Evolutionary conservation across 257 asterid species (phyloP).

Genomic region (Przewalskia tangutica): DNA sequence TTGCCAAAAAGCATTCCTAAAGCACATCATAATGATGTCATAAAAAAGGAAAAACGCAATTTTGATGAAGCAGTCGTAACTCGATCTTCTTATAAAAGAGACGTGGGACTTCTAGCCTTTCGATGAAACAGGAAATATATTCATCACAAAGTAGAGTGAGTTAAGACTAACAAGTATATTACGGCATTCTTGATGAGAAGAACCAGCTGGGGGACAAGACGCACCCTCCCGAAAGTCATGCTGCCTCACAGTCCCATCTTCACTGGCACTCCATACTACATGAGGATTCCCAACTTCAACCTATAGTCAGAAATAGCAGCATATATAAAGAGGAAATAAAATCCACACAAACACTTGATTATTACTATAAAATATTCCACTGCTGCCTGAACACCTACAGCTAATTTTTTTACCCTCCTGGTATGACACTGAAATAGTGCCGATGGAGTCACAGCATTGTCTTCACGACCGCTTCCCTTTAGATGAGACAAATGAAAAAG

Average conservation of each 20-base stretch:
- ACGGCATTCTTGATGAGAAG: conserved; percentile 89
- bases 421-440: conserved; percentile 84
- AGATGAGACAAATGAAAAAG: conserved; percentile 70
- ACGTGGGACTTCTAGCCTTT: neutral
- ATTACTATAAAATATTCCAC: neutral
- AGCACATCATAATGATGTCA: neutral
- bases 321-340: neutral
- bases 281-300: conserved; percentile 95
- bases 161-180: conserved; percentile 76
- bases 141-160: neutral
- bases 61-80: neutral
- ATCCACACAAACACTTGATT: neutral
- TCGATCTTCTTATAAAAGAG: neutral
- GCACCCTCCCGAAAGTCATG: conserved; percentile 96
- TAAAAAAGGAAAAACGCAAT: neutral
- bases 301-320: conserved; percentile 25
- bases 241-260: conserved; percentile 99
- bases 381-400: conserved; percentile 45
- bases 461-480: conserved; percentile 45
- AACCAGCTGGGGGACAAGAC: conserved; percentile 92
- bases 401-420: conserved; percentile 88
- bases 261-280: conserved; percentile 99
- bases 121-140: neutral
- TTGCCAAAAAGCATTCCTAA: neutral
- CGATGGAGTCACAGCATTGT: conserved; percentile 41